These are phyloP conservation scores for Arthrobotrys conoides DNA, from an alignment of 2,329 filamentous ascomycete species.

Conservation along the genomic window DNA sequence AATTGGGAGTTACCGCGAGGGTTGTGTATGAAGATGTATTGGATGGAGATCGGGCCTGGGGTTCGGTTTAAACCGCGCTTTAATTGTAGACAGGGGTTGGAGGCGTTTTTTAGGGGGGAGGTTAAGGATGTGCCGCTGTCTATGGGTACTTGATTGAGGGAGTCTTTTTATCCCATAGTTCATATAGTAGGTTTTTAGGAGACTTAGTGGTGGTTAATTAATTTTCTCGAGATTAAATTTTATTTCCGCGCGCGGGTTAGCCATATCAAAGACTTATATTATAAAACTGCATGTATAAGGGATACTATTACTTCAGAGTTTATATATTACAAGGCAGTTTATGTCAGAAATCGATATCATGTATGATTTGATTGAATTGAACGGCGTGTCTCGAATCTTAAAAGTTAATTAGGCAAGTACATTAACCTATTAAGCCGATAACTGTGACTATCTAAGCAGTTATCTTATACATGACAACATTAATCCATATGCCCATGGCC, in stretches of 20 bases:
- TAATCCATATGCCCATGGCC: conserved; percentile 35
- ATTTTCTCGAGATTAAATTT: background rate
- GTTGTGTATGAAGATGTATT: background rate
- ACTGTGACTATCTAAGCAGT: background rate
- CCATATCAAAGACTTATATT: no score
- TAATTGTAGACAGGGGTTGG: background rate
- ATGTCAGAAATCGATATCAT: background rate
- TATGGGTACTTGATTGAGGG: background rate
- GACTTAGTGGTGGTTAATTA: background rate
- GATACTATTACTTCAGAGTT: background rate
- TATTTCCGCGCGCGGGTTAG: no score
- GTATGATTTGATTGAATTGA: conserved; percentile 41
- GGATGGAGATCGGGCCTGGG: conserved; percentile 5
- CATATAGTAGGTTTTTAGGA: background rate
- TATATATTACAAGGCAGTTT: no score
- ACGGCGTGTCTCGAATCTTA: conserved; percentile 31
- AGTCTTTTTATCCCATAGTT: no score
- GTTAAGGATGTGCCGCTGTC: no score
- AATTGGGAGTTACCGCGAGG: background rate
- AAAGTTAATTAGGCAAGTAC: conserved; percentile 15
- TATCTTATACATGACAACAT: conserved; percentile 43
- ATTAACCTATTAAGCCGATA: conserved; percentile 56
- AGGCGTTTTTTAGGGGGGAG: background rate
- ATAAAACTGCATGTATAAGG: background rate
- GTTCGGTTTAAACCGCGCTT: background rate